Evolutionary conservation across 768 basidiomycete genomes (phyloP).

Genomic region (Boletus tomentosulus): DNA sequence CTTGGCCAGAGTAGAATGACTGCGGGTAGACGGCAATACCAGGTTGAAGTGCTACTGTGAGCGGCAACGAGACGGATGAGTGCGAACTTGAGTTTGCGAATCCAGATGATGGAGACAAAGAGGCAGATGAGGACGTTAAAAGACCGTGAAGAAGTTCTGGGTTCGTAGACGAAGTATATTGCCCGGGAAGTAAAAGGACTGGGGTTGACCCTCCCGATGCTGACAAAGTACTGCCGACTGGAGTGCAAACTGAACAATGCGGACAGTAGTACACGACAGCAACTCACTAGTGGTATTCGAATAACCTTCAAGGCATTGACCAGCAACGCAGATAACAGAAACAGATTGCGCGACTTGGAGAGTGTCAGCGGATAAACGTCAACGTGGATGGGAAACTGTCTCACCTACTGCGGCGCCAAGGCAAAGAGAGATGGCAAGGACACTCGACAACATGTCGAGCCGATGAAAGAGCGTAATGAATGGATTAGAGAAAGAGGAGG

Average conservation of each 20-base stretch:
- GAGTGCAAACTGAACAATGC: conserved; percentile 10
- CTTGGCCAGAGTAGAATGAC: conserved; percentile 60
- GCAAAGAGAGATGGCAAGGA: conserved; percentile 34
- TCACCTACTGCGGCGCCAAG: conserved; percentile 39
- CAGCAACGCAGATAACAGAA: conserved; percentile 78
- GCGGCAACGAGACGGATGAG: conserved; percentile 52
- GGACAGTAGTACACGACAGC: neutral
- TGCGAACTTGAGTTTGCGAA: conserved; percentile 53
- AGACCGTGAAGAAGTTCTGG: conserved; percentile 68
- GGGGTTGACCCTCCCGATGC: conserved; percentile 48
- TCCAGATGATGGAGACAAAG: conserved; percentile 55
- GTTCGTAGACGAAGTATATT: conserved; percentile 67
- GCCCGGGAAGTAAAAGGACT: conserved; percentile 69
- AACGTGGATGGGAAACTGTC: conserved; percentile 1
- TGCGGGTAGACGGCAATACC: conserved; percentile 65
- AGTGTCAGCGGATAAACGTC: neutral
- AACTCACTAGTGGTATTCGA: conserved; percentile 67
- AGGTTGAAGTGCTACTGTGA: conserved; percentile 61
- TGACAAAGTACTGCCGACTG: conserved; percentile 70
- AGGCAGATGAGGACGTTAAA: conserved; percentile 60
- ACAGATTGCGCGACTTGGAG: conserved; percentile 51
- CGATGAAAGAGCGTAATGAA: conserved; percentile 24
- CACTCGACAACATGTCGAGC: conserved; percentile 38
- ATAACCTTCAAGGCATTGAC: conserved; percentile 80
- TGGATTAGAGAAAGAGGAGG: conserved; percentile 12